Conservation (phyloP, 2,329 filamentous ascomycete genomes). For the Diaporthe vexans region DNA sequence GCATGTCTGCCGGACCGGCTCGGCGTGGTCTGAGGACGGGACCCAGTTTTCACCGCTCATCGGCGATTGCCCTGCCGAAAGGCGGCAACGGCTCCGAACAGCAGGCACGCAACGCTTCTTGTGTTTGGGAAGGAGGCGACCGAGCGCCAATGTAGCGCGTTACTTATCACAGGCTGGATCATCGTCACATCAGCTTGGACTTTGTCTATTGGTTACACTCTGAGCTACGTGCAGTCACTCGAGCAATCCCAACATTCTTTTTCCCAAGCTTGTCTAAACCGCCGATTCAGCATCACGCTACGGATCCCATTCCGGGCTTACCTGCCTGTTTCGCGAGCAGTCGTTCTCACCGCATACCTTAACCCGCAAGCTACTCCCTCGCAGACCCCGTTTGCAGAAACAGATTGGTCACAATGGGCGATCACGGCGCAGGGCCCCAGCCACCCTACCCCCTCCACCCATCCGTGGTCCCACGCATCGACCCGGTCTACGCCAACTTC, state of each 20-base stretch:
- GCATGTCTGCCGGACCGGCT: conserved; percentile 57
- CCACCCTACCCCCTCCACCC: conserved; percentile 61
- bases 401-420: conserved; percentile 24
- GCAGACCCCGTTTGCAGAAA: background rate
- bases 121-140: background rate
- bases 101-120: background rate
- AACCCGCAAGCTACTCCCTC: background rate
- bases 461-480: conserved; percentile 59
- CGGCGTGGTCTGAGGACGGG: conserved; percentile 70
- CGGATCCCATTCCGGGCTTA: background rate
- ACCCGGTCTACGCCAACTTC: conserved; percentile 66
- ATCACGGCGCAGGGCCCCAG: conserved; percentile 25
- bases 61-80: conserved; percentile 26
- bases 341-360: background rate
- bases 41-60: conserved; percentile 35
- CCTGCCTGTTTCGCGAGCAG: background rate
- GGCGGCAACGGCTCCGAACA: conserved; percentile 5
- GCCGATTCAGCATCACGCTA: background rate
- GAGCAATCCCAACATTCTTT: background rate
- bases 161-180: background rate
- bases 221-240: background rate
- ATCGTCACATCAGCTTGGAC: background rate
- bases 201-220: conserved; percentile 9
- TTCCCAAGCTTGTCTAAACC: background rate
- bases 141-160: background rate